Percentiles rank a stretch among this genome's conserved stretches.
These are phyloP conservation scores for Platanus orientalis DNA, from an alignment of 164 flowering plant species.

Conservation along the genomic window DNA sequence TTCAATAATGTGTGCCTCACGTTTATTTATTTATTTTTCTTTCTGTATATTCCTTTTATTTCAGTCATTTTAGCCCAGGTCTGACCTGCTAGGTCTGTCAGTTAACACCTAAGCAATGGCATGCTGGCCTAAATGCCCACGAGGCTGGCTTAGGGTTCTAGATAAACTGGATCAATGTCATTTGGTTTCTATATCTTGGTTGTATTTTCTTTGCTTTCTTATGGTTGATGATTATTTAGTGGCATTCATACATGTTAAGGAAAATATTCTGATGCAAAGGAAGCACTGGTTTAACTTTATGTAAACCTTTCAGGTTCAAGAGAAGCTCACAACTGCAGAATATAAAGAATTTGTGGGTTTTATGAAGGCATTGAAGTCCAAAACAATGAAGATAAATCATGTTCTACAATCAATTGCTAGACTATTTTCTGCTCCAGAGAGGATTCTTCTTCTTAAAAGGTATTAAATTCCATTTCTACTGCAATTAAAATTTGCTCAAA, in stretches of 20 bases:
- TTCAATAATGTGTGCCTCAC: neutral
- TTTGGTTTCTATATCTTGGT: neutral
- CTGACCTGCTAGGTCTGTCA: neutral
- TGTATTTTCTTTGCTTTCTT: neutral
- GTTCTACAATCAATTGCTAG: constrained; percentile 64
- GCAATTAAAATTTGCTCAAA: neutral
- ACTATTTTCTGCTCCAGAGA: constrained; percentile 71
- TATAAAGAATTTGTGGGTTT: constrained; percentile 73
- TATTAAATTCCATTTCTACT: constrained; percentile 19
- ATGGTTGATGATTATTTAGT: neutral
- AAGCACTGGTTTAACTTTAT: neutral
- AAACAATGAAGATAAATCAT: constrained; percentile 56
- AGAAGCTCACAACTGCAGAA: constrained; percentile 61
- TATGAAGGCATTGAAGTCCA: constrained; percentile 82
- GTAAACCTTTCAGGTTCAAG: constrained; percentile 54
- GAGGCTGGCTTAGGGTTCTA: neutral
- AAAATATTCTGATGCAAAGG: neutral
- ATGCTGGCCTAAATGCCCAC: neutral
- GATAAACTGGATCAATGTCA: neutral
- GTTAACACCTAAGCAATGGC: neutral
- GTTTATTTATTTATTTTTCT: neutral
- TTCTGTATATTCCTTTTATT: neutral
- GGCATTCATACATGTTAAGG: neutral
- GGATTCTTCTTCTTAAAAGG: constrained; percentile 73
- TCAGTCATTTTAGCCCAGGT: neutral